These are phyloP conservation scores for Euphrasia arctica DNA, from an alignment of 305 asterid species.

Conservation along the genomic window DNA sequence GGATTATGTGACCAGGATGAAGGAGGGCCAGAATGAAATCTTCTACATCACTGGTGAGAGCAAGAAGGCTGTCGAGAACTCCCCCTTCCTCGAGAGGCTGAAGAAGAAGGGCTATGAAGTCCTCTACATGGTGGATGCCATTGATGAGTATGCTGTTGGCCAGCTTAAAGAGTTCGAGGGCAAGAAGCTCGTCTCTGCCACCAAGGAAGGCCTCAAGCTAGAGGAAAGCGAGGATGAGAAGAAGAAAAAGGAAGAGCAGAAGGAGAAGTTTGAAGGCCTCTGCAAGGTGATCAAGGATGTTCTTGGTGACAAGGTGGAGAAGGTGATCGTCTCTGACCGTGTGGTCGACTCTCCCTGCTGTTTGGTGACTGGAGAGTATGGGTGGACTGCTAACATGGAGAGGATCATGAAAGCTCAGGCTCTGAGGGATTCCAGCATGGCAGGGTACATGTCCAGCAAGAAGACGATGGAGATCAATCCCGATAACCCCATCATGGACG, in stretches of 20 bases:
- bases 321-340: constrained; percentile 39
- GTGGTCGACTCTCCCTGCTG: constrained; percentile 47
- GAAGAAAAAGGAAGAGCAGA: constrained; percentile 38
- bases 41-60: constrained; percentile 40
- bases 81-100: constrained; percentile 42
- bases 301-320: constrained; percentile 37
- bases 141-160: constrained; percentile 40
- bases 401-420: constrained; percentile 44
- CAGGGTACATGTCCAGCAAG: constrained; percentile 41
- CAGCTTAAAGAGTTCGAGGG: constrained; percentile 43
- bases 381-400: constrained; percentile 53
- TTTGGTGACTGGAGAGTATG: constrained; percentile 45
- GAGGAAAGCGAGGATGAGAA: constrained; percentile 39
- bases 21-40: constrained; percentile 36
- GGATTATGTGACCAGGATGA: constrained; percentile 41
- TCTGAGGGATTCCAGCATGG: constrained; percentile 39
- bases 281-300: constrained; percentile 44
- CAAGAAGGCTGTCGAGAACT: constrained; percentile 46
- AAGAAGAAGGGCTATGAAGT: constrained; percentile 47
- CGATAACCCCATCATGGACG: constrained; percentile 36
- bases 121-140: constrained; percentile 41
- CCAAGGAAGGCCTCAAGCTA: constrained; percentile 42
- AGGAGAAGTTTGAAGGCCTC: constrained; percentile 36
- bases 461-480: constrained; percentile 43
- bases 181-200: constrained; percentile 40